Evolutionary conservation across 805 yeast species (phyloP).

Genomic region (Metschnikowia bowlesiae): DNA sequence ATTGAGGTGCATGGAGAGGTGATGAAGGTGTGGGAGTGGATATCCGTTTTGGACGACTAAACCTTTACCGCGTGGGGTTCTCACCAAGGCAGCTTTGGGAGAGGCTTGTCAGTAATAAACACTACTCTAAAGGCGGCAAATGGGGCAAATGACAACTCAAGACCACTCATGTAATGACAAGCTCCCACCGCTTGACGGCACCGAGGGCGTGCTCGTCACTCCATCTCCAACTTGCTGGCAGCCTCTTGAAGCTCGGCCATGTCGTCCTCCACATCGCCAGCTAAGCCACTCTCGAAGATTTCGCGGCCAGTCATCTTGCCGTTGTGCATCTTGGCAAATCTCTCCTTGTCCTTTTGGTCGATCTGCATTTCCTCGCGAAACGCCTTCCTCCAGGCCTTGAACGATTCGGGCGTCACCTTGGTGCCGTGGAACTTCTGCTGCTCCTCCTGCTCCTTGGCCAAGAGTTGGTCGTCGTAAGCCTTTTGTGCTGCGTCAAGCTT

Average conservation of each 20-base stretch:
- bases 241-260: conserved; percentile 16
- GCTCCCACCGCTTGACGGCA: no score
- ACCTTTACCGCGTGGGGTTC: not conserved
- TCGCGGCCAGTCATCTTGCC: conserved; percentile 85
- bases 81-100: no score
- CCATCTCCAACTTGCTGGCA: conserved; percentile 16
- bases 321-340: conserved; percentile 55
- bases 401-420: conserved; percentile 77
- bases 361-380: conserved; percentile 73
- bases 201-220: not conserved
- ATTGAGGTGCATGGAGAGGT: conserved; percentile 83
- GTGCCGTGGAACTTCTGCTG: conserved; percentile 91
- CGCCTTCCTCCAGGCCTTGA: conserved; percentile 60
- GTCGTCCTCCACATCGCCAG: conserved; percentile 55
- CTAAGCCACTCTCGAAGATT: conserved; percentile 87
- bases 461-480: conserved; percentile 52
- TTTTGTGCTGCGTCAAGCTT: conserved; percentile 53
- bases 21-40: conserved; percentile 86
- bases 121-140: no score
- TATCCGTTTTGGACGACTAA: conserved; percentile 18
- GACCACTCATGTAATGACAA: no score
- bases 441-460: conserved; percentile 71
- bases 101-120: no score
- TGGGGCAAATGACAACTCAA: no score
- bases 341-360: conserved; percentile 52